Evolutionary conservation across 768 basidiomycete species (phyloP), one percentile per base, ranked within the genome.

Genomic region (Kockovaella imperatae): DNA sequence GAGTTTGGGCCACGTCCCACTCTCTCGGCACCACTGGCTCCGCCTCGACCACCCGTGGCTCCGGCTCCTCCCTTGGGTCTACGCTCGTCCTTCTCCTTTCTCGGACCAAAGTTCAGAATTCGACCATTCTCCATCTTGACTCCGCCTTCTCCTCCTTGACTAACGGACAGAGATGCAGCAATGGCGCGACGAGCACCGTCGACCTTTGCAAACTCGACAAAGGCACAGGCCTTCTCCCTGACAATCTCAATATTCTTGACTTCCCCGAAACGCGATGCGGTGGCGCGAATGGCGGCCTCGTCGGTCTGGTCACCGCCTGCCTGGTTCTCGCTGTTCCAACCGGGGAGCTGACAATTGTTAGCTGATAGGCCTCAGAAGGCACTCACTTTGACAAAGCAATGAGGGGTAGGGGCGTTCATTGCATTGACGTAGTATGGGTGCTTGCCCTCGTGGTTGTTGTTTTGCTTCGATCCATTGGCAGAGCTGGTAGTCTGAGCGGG

Each of bases 201-300:
- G 49, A 91, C 70, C 1, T 74, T 73, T 20, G 64, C 69, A 75
- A 91, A 97, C 72, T 96, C 93, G 62, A 95, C 76, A 79, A 97
- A 96, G 0, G 90, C 91, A 64, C 91, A 96, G 0, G 86, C 87
- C 70, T 87, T 93, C 65, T 63, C 68, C 54, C 84, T 85, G 34
- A 93, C 83, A 55, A 95, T 82, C 71, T 96, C 91, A 34, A 90
- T 72, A 20, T 89, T 88, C 70, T 85, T 87, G 64, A 95, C 77
- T 35, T 66, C 64, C 24, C 66, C 66, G 50, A 71, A 71, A 35
- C 64, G 62, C 14, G 56, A n/a, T 14, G 65, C 64, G 24, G 47
- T 53, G n/a, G 39, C 32, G 21, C 47, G 42, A 25, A 71, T 49
- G 14, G 60, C 53, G 21, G 45, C 46, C 49, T 62, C 60, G 50